Base-by-base conservation (phyloP, 495 filamentous ascomycete species). In the Trichoderma virens region DNA sequence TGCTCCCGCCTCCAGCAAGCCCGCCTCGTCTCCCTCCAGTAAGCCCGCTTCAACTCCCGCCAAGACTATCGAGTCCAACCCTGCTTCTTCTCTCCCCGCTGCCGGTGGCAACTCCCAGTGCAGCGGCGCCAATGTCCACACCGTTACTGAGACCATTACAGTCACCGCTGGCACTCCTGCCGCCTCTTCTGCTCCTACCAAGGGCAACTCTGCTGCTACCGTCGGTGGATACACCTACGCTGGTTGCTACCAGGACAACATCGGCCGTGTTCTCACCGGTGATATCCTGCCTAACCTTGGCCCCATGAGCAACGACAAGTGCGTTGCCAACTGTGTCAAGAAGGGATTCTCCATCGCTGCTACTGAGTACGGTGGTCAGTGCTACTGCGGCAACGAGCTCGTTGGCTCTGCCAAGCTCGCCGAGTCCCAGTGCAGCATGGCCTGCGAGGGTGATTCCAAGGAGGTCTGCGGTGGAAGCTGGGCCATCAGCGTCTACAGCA, bases 351-450 rank as follows among this genome's bases (percentile, higher is more conserved):
- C 61, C 66, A 82, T 83, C 70, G 83, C 83, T 60, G 88, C 88
- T 45, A 80, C 86, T 23, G 85, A 91, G 72, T 88, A 87, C 64
- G 83, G 79, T 62, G 80, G 79, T 56, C 80, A 87, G 70, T 89
- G 87, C 74, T 88, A 83, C 71, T 90, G 87, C 71, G 86, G 83
- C 38, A 83, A 85, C 67, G 65, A 65, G 23, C 68, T 83, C 34
- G 70, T 65, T 13, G 70, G 67, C 35, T 71, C 70, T 32, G 70
- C 72, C 65, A 70, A 74, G 65, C 61, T 80, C n/a, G 76, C 72
- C 51, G 80, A 80, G 6, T 68, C 60, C 4, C 62, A 66, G 60
- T 84, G 82, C 73, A 68, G 62, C 62, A 77, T 75, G 68, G 64
- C 70, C 1, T 84, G 82, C 70, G 73, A 75, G 32, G 82, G 81